Base-by-base conservation (phyloP, 306 rosid species). In the Inga leiocalycina region DNA sequence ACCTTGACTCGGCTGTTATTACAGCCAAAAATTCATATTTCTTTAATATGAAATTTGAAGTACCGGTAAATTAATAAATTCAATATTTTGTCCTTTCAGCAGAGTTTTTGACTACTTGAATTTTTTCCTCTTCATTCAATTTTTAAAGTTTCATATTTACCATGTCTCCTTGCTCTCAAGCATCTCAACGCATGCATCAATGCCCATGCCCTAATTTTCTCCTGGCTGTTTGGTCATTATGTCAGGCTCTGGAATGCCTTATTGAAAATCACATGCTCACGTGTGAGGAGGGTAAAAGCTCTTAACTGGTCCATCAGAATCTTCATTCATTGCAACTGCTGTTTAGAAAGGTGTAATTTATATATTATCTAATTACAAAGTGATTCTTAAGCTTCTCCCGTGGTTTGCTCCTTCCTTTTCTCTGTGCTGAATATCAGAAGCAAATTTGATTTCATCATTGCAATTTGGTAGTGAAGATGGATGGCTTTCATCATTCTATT, bases 191-290 rank as follows among this genome's bases (percentile, higher is more conserved):
- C 74, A 59, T 15, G 12, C 54, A 51, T 82, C 13, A 5, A 66
- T 74, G 48, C 20, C 74, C 76, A 66, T 74, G 48, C 20, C 74
- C 76, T 84, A 54, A 77, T 57, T 78, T 82, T 75, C 64, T 75
- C 41, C 80, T 85, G 76, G 76, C 48, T 46, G 61, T 81, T 62
- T 85, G 75, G 27, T 51, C 79, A 85, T 54, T 76, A 73, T 88
- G 76, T 84, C 87, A 96, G 99, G 99, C 99, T 69, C 84, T 96
- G 93, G 99, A 96, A 86, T 91, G 98, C 83, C 98, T 96, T 41
- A 76, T 94, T 87, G 95, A 96, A 79, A 96, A 94, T 88, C 98
- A 96, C 90, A 94, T 94, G 99, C 98, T 94, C 80, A 90, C 98
- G 43, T 90, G 90, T 6, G 94, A 94, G 80, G 99, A 96, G 89